Evolutionary conservation across 2,329 filamentous ascomycete genomes (phyloP), one percentile per base, ranked within the genome.

Genomic region (Xenoacremonium recifei): DNA sequence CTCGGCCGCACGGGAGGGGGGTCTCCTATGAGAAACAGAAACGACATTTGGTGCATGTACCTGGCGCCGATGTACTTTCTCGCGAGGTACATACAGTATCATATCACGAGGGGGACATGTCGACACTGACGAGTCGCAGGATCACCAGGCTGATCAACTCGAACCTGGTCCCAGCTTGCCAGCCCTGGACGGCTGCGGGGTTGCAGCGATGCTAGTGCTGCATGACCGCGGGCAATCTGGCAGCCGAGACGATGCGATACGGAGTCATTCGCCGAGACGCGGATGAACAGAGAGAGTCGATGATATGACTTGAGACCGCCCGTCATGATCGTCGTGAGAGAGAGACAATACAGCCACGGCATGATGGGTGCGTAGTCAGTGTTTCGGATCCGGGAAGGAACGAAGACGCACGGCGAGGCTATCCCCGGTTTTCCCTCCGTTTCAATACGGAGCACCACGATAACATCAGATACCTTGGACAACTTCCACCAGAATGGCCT

Each of bases 181-280:
- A n/a, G 29, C 17, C 40, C 39, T 38, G 32, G 32, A 35, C 37
- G 19, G 40, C 35, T 57, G 54, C 43, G 54, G 54, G 54, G 54
- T 55, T 50, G 45, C 41, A n/a, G 47, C 40, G 44, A 45, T 55
- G 45, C 47, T 54, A 53, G 47, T 50, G 53, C 38, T 48, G 42
- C 36, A n/a, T n/a, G n/a, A n/a, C n/a, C n/a, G n/a, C n/a, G 38
- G 45, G 42, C 30, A 54, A 53, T 31, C 45, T 49, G 44, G 47
- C 16, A 23, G 27, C 23, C 16, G 27, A 21, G 13, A 10, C n/a
- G n/a, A n/a, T n/a, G n/a, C n/a, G 19, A 31, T 35, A 21, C 33
- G 29, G 21, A 37, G 19, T 25, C 30, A 23, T 36, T 39, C 15
- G 29, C 29, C 29, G 29, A 32, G 29, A 6, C n/a, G n/a, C n/a